phyloP scores from a whole-genome alignment of 2,329 filamentous ascomycete species.

The Aureobasidium sp. region DNA sequence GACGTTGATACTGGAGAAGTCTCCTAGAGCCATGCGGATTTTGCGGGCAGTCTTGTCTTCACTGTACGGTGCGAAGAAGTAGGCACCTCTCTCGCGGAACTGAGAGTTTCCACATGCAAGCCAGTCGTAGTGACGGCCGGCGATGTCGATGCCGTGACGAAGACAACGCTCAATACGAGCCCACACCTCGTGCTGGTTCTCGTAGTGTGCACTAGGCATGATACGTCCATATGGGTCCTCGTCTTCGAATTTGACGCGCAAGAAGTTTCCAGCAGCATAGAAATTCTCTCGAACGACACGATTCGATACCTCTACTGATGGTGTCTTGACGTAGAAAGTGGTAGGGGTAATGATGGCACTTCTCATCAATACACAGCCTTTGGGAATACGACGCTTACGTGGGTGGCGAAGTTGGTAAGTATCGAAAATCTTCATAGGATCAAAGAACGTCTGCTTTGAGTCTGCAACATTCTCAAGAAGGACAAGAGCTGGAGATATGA shows the following conservation, averaged over 20 bases:
- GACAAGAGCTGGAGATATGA: conserved; percentile 44
- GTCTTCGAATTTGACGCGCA: conserved; percentile 84
- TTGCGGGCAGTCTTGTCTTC: conserved; percentile 51
- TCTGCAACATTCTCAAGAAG: conserved; percentile 70
- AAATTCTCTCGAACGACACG: conserved; percentile 70
- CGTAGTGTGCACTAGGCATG: conserved; percentile 23
- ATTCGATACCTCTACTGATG: conserved; percentile 79
- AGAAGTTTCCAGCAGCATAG: conserved; percentile 66
- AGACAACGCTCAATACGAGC: conserved; percentile 65
- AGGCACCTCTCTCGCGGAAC: conserved; percentile 83
- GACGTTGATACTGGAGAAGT: conserved; percentile 70
- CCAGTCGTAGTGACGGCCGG: conserved; percentile 76
- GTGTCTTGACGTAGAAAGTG: conserved; percentile 69
- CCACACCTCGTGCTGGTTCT: conserved; percentile 50
- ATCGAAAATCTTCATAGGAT: conserved; percentile 69
- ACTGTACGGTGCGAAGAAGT: conserved; percentile 68
- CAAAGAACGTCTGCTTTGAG: conserved; percentile 52
- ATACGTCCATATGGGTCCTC: conserved; percentile 53
- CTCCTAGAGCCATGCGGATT: conserved; percentile 82
- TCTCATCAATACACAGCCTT: conserved; percentile 67
- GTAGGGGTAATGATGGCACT: conserved; percentile 79
- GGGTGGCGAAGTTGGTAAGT: conserved; percentile 23
- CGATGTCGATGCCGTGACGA: conserved; percentile 72
- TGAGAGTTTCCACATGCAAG: conserved; percentile 94
- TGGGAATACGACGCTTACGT: conserved; percentile 47